These are phyloP conservation scores for Toxicodendron radicans DNA, from an alignment of 345 rosid genomes.

Conservation along the genomic window DNA sequence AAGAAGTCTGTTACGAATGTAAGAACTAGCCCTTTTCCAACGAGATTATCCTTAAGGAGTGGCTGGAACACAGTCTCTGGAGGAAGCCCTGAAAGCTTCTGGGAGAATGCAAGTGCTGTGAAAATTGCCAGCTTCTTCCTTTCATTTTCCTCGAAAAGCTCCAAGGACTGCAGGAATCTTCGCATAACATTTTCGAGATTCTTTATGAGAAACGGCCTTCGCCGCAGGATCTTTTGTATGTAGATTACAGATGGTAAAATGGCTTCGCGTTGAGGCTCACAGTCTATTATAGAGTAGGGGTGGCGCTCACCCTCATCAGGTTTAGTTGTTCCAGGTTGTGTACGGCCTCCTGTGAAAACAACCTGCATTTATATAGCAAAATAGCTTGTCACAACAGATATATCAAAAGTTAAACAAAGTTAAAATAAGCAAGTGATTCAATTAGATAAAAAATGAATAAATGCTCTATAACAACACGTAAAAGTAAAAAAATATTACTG, in stretches of 20 bases:
- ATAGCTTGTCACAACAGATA: slow-evolving; percentile 1
- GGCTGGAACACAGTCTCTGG: slow-evolving; percentile 99
- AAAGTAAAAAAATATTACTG: too few species aligned
- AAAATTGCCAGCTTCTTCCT: slow-evolving; percentile 98
- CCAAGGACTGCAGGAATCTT: slow-evolving; percentile 93
- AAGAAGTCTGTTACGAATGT: slow-evolving; percentile 92
- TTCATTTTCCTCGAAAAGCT: slow-evolving; percentile 95
- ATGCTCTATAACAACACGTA: neutral
- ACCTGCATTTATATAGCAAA: slow-evolving; percentile 47
- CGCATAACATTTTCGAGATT: slow-evolving; percentile 95
- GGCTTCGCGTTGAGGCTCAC: slow-evolving; percentile 79
- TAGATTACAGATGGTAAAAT: slow-evolving; percentile 87
- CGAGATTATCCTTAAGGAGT: slow-evolving; percentile 95
- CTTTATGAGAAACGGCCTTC: slow-evolving; percentile 94
- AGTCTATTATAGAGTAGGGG: slow-evolving; percentile 79
- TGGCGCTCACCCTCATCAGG: slow-evolving; percentile 99
- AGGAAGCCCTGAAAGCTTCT: slow-evolving; percentile 96
- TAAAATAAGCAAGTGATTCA: neutral
- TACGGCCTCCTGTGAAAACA: slow-evolving; percentile 95
- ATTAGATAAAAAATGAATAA: neutral
- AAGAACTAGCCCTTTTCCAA: slow-evolving; percentile 97
- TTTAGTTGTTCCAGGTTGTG: slow-evolving; percentile 94
- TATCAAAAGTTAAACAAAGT: neutral
- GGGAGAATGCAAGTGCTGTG: slow-evolving; percentile 97
- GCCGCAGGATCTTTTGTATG: slow-evolving; percentile 81